Base-by-base conservation (phyloP, 495 filamentous ascomycete genomes). In the Tuber umbilicatum region DNA sequence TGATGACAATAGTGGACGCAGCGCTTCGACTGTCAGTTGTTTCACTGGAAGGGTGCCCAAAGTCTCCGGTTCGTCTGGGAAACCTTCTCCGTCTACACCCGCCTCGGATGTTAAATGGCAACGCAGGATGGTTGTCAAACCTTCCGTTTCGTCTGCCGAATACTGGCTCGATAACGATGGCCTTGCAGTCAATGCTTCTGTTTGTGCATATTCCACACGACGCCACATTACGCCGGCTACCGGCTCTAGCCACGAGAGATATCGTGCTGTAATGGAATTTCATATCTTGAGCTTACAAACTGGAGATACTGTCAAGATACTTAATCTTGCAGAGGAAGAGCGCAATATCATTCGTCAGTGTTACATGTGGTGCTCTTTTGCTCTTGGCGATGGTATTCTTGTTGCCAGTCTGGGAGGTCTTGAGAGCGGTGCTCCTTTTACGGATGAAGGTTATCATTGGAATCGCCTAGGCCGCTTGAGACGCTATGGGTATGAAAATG, bases 91-190 rank as follows among this genome's bases (percentile, higher is more conserved):
- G 9, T 17, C 27, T 17, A 17, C 14, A 17, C 14, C 55, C 14
- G 27, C 31, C 27, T 64, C 55, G 7, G 27, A 17, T 35, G 5
- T 17, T 35, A 64, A 31, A 35, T 80, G 79, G 79, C 79, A 80
- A 43, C 79, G 79, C 35, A 80, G 74, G 42, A 80, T 80, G 79
- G 78, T 70, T 0, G 60, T 76, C 37, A 74, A 72, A 50, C 45
- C 67, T 7, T 27, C 47, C 10, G 78, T 71, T 64, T 70, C 72
- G 10, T 21, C 12, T 17, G 72, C 78, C 17, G 73, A 79, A 41
- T 81, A 82, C 71, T 81, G 72, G 75, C 78, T 80, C 21, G 80
- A 81, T 42, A 81, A 81, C 38, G 80, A 81, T 23, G 80, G 80
- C 16, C 50, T 81, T 23, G 47, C 73, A n/a, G 70, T 81, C 45